These are phyloP conservation scores for Picocystis salinarum DNA, from an alignment of 139 green algal species.

Conservation along the genomic window DNA sequence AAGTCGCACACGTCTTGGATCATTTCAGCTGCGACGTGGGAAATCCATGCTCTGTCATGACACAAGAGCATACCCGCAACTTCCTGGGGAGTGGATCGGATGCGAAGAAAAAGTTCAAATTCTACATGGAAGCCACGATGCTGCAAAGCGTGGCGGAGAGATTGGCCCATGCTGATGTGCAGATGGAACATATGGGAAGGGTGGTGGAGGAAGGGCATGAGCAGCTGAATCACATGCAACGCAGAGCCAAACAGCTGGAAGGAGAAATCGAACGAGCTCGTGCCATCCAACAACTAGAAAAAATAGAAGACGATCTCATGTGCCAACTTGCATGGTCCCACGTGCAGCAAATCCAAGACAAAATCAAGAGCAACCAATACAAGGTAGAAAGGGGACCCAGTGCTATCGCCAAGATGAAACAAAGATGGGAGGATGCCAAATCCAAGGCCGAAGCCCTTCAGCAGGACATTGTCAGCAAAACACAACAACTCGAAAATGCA, in stretches of 20 bases:
- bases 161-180: background rate
- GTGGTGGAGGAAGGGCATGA: too few relatives aligned
- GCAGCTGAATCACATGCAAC: too few relatives aligned
- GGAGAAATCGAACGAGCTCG: background rate
- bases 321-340: too few relatives aligned
- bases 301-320: background rate
- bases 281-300: background rate
- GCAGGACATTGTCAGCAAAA: too few relatives aligned
- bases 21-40: conserved; percentile 15
- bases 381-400: too few relatives aligned
- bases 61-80: conserved; percentile 20
- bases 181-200: background rate
- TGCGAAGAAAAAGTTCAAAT: conserved; percentile 20
- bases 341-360: too few relatives aligned
- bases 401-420: too few relatives aligned
- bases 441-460: too few relatives aligned
- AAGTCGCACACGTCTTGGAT: conserved; percentile 15
- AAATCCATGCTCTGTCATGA: conserved; percentile 24
- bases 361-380: too few relatives aligned
- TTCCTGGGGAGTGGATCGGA: conserved; percentile 18
- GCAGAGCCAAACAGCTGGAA: too few relatives aligned
- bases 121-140: conserved; percentile 13
- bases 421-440: too few relatives aligned
- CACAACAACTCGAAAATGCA: too few relatives aligned
- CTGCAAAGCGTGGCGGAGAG: background rate